Conservation (phyloP, 495 filamentous ascomycete genomes). For the Xylaria curta region DNA sequence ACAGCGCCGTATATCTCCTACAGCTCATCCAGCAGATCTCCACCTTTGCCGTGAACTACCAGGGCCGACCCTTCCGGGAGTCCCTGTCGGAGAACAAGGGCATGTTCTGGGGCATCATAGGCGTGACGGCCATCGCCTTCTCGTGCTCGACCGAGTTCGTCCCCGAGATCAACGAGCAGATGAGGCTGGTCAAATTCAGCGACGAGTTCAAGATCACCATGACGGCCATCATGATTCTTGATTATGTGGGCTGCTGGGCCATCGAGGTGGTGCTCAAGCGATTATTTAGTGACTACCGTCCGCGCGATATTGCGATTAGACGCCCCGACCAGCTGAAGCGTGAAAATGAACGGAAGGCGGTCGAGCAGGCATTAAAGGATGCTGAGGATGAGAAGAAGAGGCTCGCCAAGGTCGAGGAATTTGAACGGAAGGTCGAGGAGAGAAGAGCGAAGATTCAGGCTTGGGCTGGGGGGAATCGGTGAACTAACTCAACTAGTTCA, state of each 20-base stretch:
- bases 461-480: constrained; percentile 21
- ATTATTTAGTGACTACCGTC: constrained; percentile 88
- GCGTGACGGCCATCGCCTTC: constrained; percentile 88
- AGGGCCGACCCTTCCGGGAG: constrained; percentile 97
- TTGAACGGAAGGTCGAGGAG: constrained; percentile 55
- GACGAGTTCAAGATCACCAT: constrained; percentile 88
- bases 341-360: constrained; percentile 70
- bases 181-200: constrained; percentile 92
- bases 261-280: constrained; percentile 88
- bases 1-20: constrained; percentile 95
- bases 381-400: constrained; percentile 62
- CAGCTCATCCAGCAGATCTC: constrained; percentile 99
- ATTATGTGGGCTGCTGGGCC: constrained; percentile 87
- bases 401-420: constrained; percentile 53
- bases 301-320: constrained; percentile 90
- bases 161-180: constrained; percentile 91
- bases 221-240: constrained; percentile 83
- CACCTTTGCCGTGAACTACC: constrained; percentile 99
- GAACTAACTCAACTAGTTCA: not conserved
- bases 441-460: constrained; percentile 39
- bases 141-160: constrained; percentile 95
- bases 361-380: constrained; percentile 62
- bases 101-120: constrained; percentile 97
- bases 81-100: constrained; percentile 92
- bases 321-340: constrained; percentile 85